Base-by-base conservation (phyloP, 2,329 filamentous ascomycete genomes). In the Pseudocercospora fijiensis region DNA sequence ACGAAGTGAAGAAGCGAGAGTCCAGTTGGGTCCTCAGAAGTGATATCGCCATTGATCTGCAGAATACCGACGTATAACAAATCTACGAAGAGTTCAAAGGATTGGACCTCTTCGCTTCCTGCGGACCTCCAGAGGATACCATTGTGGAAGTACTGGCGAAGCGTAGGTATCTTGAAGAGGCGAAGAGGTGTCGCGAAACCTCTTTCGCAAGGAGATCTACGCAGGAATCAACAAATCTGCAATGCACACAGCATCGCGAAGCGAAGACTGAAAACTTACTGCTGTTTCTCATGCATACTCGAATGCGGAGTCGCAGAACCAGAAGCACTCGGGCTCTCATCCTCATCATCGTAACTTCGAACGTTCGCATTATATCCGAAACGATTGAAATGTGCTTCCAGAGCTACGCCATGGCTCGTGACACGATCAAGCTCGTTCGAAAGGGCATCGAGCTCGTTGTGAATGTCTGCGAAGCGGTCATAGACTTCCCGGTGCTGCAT, bases 101-200 rank as follows among this genome's bases (percentile, higher is more conserved):
- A 83, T 67, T 84, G 84, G 5, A 88, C 85, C 73, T 88, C 82
- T n/a, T 86, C 84, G 20, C 80, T 77, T 57, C 84, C 82, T 7
- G 80, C 81, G 1, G 85, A 83, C 57, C 87, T 79, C 86, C 86
- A 89, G 7, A 89, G 75, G 11, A 89, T 78, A 0, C 86, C 86
- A 63, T 85, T 85, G 72, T 89, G 86, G 69, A 88, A 88, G 76
- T 88, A 88, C 76, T 89, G 87, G 63, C 86, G 80, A 3, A 89
- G 79, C 6, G 85, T 81, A 0, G 87, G 86, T 65, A 80, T 81
- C 72, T 84, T 84, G 72, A 85, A 86, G 63, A 88, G 76, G 71
- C 82, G 84, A 70, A 87, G 81, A 1, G 81, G 79, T 55, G 63
- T 66, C 2, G 67, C 71, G 27, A 61, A 63, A 3, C 68, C 65